Evolutionary conservation across 73 alveolate genomes (phyloP).

Genomic region (Halteria grandinella): DNA sequence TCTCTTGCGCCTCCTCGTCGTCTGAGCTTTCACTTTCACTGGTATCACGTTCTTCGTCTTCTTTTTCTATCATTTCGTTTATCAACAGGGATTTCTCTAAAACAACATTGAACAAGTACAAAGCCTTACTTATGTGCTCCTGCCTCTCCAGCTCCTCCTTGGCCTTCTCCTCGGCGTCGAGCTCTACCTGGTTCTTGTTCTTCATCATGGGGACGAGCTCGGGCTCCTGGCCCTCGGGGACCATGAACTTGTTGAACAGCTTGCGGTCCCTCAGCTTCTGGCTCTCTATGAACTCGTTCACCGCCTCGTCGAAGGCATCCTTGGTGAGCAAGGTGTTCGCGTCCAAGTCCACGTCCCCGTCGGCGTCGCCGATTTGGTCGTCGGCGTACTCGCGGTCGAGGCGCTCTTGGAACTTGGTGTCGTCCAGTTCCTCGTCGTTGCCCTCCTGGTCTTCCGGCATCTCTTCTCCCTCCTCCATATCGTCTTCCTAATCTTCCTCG

Average conservation of each 20-base stretch:
- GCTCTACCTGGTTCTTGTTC: conserved; percentile 12
- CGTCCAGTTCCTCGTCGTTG: conserved; percentile 12
- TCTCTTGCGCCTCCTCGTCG: conserved; percentile 55
- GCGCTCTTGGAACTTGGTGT: conserved; percentile 17
- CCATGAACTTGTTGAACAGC: conserved; percentile 30
- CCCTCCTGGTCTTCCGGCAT: background rate
- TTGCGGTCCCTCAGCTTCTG: conserved; percentile 25
- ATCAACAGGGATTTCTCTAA: background rate
- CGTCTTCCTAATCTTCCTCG: conserved; percentile 2
- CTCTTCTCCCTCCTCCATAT: conserved; percentile 28
- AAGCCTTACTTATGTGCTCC: background rate
- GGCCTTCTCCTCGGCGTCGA: conserved; percentile 10
- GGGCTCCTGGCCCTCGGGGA: background rate
- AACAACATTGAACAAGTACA: no score
- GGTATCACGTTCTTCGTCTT: conserved; percentile 7
- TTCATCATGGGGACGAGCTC: background rate
- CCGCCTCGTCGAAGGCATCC: conserved; percentile 34
- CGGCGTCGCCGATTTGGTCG: conserved; percentile 52
- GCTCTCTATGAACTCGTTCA: conserved; percentile 48
- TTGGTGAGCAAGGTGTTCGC: conserved; percentile 24
- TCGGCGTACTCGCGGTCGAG: conserved; percentile 45
- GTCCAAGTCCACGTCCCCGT: conserved; percentile 29
- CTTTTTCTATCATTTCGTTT: background rate
- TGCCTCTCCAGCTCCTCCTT: conserved; percentile 31
- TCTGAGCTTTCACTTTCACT: conserved; percentile 30